These are phyloP conservation scores for Irpex lacteus DNA, from an alignment of 1,284 basidiomycete genomes.

Conservation along the genomic window DNA sequence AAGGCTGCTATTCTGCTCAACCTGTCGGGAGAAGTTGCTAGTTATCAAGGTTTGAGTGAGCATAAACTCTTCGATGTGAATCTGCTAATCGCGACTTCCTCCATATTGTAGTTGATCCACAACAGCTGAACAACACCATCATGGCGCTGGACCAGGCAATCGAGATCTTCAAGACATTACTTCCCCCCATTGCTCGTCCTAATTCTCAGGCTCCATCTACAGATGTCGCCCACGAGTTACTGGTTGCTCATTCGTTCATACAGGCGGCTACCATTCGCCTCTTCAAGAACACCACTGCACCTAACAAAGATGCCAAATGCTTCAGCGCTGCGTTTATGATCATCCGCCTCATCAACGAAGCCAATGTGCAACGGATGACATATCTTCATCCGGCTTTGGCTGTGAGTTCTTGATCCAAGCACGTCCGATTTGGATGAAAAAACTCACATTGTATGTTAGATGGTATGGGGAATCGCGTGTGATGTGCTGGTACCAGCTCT, in stretches of 20 bases:
- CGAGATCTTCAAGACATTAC: constrained; percentile 14
- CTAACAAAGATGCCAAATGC: constrained; percentile 15
- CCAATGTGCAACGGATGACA: constrained; percentile 13
- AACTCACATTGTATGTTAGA: not conserved
- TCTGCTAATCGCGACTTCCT: not conserved
- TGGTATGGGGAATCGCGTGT: constrained; percentile 6
- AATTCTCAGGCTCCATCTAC: not conserved
- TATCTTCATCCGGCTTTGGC: constrained; percentile 21
- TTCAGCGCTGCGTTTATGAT: constrained; percentile 17
- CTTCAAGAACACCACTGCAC: constrained; percentile 10
- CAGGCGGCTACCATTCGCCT: constrained; percentile 21
- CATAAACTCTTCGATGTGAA: not conserved
- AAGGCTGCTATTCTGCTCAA: constrained; percentile 36
- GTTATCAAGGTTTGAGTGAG: constrained; percentile 9
- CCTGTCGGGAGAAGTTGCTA: constrained; percentile 25
- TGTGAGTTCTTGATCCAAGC: constrained; percentile 14
- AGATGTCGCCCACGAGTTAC: constrained; percentile 17
- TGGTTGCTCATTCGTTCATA: constrained; percentile 18
- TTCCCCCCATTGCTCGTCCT: constrained; percentile 10
- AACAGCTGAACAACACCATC: not conserved
- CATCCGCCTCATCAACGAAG: constrained; percentile 14
- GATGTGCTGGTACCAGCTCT: not conserved
- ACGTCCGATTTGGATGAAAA: not conserved
- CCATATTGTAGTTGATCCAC: not conserved
- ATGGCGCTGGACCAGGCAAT: constrained; percentile 16